These are phyloP conservation scores for Verticillium dahliae DNA, from an alignment of 2,329 filamentous ascomycete genomes.

Conservation along the genomic window DNA sequence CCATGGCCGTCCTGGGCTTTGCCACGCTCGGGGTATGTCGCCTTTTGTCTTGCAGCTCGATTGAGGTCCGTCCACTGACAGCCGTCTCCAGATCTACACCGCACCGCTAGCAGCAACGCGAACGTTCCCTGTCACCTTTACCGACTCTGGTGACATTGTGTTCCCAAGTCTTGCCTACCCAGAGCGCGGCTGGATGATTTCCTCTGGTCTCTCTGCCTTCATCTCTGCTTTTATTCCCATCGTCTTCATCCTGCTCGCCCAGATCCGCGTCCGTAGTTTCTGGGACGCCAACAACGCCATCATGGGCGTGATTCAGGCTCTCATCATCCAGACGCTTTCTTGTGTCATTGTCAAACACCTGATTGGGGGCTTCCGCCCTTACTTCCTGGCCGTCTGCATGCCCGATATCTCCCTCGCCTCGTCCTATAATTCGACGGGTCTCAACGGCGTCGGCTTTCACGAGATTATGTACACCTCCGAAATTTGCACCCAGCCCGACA, in stretches of 20 bases:
- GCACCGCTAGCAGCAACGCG: slow-evolving; percentile 48
- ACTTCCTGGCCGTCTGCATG: slow-evolving; percentile 59
- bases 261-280: slow-evolving; percentile 49
- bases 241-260: slow-evolving; percentile 46
- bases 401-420: slow-evolving; percentile 41
- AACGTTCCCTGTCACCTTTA: slow-evolving; percentile 56
- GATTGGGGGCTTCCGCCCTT: slow-evolving; percentile 56
- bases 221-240: slow-evolving; percentile 53
- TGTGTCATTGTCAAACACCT: slow-evolving; percentile 62
- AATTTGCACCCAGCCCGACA: slow-evolving; percentile 52
- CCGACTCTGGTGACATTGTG: slow-evolving; percentile 51
- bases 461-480: slow-evolving; percentile 58
- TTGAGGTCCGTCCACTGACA: accelerated
- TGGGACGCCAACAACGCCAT: slow-evolving; percentile 58
- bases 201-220: slow-evolving; percentile 51
- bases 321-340: slow-evolving; percentile 54
- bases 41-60: slow-evolving; percentile 18
- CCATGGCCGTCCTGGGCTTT: slow-evolving; percentile 49
- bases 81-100: slow-evolving; percentile 39
- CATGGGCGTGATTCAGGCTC: slow-evolving; percentile 53
- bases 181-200: slow-evolving; percentile 54
- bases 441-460: slow-evolving; percentile 43
- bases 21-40: slow-evolving; percentile 19
- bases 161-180: slow-evolving; percentile 60
- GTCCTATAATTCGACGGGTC: slow-evolving; percentile 30